Evolutionary conservation across 2,329 filamentous ascomycete species (phyloP).

Genomic region (Hypoxylon sp.): DNA sequence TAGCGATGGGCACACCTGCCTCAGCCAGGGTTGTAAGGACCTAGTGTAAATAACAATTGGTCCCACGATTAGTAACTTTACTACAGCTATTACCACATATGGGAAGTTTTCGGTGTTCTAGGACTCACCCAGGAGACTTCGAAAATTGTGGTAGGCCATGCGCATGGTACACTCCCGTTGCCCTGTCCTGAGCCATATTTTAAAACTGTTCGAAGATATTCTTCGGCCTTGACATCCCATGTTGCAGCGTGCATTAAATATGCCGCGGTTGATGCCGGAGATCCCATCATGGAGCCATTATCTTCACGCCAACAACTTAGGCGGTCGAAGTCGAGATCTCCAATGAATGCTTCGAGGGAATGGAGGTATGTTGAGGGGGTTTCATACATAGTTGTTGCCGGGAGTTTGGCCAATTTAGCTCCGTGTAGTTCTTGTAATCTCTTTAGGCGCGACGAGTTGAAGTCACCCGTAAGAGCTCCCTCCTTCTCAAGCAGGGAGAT

Average conservation of each 20-base stretch:
- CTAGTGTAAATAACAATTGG: too few relatives aligned
- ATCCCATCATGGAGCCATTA: slow-evolving; percentile 27
- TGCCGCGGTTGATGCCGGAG: slow-evolving; percentile 19
- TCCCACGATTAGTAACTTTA: too few relatives aligned
- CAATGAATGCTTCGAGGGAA: slow-evolving; percentile 14
- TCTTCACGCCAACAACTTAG: background rate
- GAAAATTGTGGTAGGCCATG: slow-evolving; percentile 28
- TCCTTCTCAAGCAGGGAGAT: background rate
- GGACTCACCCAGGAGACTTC: slow-evolving; percentile 30
- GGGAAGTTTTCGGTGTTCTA: too few relatives aligned
- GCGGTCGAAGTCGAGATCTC: slow-evolving; percentile 25
- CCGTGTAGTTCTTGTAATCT: too few relatives aligned
- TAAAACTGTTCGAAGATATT: slow-evolving; percentile 14
- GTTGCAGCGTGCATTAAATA: slow-evolving; percentile 12
- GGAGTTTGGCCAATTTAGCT: too few relatives aligned
- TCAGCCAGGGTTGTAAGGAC: too few relatives aligned
- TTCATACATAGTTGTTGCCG: too few relatives aligned
- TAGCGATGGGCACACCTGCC: too few relatives aligned
- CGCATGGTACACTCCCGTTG: slow-evolving; percentile 24
- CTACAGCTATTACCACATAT: too few relatives aligned
- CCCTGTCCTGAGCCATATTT: background rate
- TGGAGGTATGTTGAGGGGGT: too few relatives aligned
- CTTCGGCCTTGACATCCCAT: slow-evolving; percentile 24
- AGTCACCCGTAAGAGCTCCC: too few relatives aligned
- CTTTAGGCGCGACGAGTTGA: too few relatives aligned